Evolutionary conservation across 768 basidiomycete genomes (phyloP), one percentile per base, ranked within the genome.

Genomic region (Udeniomyces megalosporus): DNA sequence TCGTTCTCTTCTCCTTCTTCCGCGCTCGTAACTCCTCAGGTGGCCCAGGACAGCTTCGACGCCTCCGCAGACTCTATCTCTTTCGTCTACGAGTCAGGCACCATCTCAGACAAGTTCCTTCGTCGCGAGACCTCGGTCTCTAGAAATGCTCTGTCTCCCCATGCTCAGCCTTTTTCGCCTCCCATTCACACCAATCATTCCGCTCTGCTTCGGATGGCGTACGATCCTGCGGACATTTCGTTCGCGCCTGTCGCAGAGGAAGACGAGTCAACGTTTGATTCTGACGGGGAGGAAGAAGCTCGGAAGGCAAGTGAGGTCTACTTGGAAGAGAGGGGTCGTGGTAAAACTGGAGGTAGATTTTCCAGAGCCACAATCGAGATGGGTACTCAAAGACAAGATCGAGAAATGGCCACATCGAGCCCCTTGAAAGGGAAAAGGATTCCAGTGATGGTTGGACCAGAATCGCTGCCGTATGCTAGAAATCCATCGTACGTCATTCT

Each of bases 391-490:
- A n/a, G n/a, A n/a, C n/a, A n/a, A n/a, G n/a, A n/a, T n/a, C n/a
- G n/a, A n/a, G n/a, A n/a, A n/a, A n/a, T n/a, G n/a, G n/a, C n/a
- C n/a, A n/a, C n/a, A n/a, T n/a, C n/a, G n/a, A n/a, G n/a, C n/a
- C n/a, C n/a, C n/a, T n/a, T n/a, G n/a, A n/a, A n/a, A 0, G 49
- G 49, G 15, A 42, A 14, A 1, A 3, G 47, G 4, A 63, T 63
- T 32, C 45, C 62, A 7, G 55, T 58, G 48, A 63, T 63, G 56
- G 56, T 63, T 15, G 62, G 62, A 20, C 62, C 62, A 2, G 62
- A 63, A 56, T 63, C 62, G 32, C 62, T 63, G 4, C 62, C 62
- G 15, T 63, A 63, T 24, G 62, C 62, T 11, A 42, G 62, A 26
- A 63, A 63, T 42, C 62, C 62, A 22, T 63, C 62, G 62, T 63